These are phyloP conservation scores for Fusarium domesticum DNA, from an alignment of 2,329 filamentous ascomycete genomes.

Conservation along the genomic window DNA sequence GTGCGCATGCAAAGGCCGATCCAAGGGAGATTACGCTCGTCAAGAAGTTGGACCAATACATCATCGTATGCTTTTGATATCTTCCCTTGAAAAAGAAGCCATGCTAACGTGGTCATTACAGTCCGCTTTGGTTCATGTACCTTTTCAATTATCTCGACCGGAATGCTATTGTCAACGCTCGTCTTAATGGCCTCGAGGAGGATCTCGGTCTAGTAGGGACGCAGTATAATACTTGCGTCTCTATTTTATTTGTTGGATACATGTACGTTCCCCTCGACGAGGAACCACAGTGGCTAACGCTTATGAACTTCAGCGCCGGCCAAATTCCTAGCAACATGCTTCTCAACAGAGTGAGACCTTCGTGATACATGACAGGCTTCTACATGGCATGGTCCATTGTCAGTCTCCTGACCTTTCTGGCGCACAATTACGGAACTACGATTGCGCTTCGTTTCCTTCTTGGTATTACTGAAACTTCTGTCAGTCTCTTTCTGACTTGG, in stretches of 20 bases:
- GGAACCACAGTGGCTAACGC: neutral
- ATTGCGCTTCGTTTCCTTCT: slow-evolving; percentile 41
- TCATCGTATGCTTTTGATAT: slow-evolving; percentile 7
- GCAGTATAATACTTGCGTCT: slow-evolving; percentile 35
- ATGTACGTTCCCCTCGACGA: no score
- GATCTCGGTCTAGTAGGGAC: slow-evolving; percentile 46
- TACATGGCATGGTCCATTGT: slow-evolving; percentile 42
- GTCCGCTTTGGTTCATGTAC: slow-evolving; percentile 40
- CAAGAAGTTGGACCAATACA: slow-evolving; percentile 19
- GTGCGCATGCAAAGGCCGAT: slow-evolving; percentile 21
- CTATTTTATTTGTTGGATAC: slow-evolving; percentile 38
- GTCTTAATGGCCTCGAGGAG: slow-evolving; percentile 50
- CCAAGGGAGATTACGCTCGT: slow-evolving; percentile 19
- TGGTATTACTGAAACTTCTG: slow-evolving; percentile 40
- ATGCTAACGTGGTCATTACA: slow-evolving; percentile 20
- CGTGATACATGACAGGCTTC: slow-evolving; percentile 39
- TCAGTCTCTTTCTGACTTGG: slow-evolving; percentile 2
- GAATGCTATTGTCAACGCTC: slow-evolving; percentile 55
- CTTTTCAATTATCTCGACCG: slow-evolving; percentile 43
- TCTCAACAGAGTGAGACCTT: slow-evolving; percentile 40
- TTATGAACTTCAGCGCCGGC: slow-evolving; percentile 7
- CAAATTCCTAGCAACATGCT: slow-evolving; percentile 41
- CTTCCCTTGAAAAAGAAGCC: neutral
- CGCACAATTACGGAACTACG: slow-evolving; percentile 41
- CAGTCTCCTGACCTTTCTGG: slow-evolving; percentile 39